Conservation (phyloP, 2,329 filamentous ascomycete species). For the Phyllosticta citrichinensis region DNA sequence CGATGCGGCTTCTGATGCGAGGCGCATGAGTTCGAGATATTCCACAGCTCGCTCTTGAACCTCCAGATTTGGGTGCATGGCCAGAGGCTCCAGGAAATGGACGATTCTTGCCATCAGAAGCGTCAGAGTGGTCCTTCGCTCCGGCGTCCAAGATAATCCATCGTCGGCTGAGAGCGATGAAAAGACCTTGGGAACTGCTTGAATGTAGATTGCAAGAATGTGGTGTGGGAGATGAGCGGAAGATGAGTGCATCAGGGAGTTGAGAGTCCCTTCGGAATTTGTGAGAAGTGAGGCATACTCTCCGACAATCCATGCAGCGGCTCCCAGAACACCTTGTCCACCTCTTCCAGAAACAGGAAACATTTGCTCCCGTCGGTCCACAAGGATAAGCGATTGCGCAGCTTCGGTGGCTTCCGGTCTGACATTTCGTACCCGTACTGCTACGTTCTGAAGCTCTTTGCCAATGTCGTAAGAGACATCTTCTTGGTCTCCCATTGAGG, state of each 20-base stretch:
- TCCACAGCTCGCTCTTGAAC: constrained; percentile 93
- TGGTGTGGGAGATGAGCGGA: constrained; percentile 50
- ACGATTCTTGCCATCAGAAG: constrained; percentile 74
- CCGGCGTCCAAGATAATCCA: constrained; percentile 56
- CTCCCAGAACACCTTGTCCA: constrained; percentile 56
- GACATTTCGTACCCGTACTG: constrained; percentile 81
- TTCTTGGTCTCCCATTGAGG: constrained; percentile 12
- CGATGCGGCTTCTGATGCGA: constrained; percentile 72
- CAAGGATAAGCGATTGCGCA: constrained; percentile 63
- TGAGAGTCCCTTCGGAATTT: constrained; percentile 61
- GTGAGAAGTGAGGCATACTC: constrained; percentile 71
- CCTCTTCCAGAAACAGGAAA: constrained; percentile 42
- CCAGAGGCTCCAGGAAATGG: constrained; percentile 68
- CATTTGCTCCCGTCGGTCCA: constrained; percentile 49
- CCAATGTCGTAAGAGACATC: constrained; percentile 64
- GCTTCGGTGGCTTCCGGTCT: constrained; percentile 71
- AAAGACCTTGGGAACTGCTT: constrained; percentile 80
- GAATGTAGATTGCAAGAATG: constrained; percentile 68
- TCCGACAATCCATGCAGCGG: constrained; percentile 75
- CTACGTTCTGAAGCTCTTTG: constrained; percentile 76
- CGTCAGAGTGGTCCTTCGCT: constrained; percentile 63
- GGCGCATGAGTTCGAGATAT: constrained; percentile 77
- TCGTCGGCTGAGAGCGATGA: constrained; percentile 58
- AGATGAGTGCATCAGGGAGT: constrained; percentile 60
- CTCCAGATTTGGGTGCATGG: constrained; percentile 76